Conservation (phyloP, 495 filamentous ascomycete species). For the Lepidopterella palustris region DNA sequence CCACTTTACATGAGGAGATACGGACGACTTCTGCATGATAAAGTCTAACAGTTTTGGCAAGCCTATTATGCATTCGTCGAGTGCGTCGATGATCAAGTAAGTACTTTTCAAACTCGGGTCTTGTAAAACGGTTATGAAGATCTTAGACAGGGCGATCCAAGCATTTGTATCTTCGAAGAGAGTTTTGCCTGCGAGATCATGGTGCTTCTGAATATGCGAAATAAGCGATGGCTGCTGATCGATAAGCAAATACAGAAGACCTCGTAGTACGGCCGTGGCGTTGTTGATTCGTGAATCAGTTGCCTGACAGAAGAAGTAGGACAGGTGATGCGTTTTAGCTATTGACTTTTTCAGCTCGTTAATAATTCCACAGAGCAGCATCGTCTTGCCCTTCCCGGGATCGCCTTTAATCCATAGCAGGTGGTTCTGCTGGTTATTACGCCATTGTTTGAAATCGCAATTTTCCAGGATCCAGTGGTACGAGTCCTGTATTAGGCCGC, state of each 20-base stretch:
- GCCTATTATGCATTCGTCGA: background rate
- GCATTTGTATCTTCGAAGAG: constrained; percentile 37
- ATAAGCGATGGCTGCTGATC: constrained; percentile 34
- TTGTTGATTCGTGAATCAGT: too few species aligned
- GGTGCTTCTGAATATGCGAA: constrained; percentile 30
- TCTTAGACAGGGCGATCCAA: constrained; percentile 28
- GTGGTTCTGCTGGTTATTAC: too few species aligned
- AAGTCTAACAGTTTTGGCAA: constrained; percentile 7
- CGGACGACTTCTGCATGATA: constrained; percentile 21
- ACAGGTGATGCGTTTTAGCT: too few species aligned
- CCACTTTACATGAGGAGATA: constrained; percentile 33
- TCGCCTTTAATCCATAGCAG: too few species aligned
- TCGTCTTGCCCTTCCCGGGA: too few species aligned
- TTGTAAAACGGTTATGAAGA: constrained; percentile 35
- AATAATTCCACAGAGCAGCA: too few species aligned
- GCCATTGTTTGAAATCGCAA: too few species aligned
- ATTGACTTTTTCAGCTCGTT: too few species aligned
- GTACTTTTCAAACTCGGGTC: constrained; percentile 24
- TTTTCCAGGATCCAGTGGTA: too few species aligned
- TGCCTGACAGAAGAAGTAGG: too few species aligned
- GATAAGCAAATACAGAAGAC: constrained; percentile 37
- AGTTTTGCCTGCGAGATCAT: constrained; percentile 18
- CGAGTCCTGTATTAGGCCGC: too few species aligned
- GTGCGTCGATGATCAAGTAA: constrained; percentile 27
- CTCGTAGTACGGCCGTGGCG: too few species aligned